Evolutionary conservation across 306 rosid species (phyloP).

Genomic region (Cicer arietinum): DNA sequence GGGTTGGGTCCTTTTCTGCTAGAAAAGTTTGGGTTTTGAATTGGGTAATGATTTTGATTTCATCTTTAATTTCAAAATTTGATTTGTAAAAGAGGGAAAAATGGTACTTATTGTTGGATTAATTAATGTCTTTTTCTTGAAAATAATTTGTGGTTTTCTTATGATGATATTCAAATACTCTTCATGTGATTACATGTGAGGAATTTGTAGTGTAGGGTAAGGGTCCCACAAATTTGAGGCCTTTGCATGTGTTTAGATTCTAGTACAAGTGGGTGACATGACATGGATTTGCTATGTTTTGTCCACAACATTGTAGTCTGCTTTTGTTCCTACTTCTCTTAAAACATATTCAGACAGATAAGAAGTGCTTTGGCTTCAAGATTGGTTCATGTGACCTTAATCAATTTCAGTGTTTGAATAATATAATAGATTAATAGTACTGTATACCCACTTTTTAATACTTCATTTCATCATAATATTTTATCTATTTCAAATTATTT

Average conservation of each 20-base stretch:
- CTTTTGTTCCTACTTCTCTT: slow-evolving; percentile 49
- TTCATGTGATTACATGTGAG: slow-evolving; percentile 89
- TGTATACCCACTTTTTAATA: neutral
- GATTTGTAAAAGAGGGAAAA: slow-evolving; percentile 53
- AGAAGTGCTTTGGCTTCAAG: slow-evolving; percentile 43
- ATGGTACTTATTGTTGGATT: slow-evolving; percentile 35
- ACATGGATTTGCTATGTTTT: slow-evolving; percentile 77
- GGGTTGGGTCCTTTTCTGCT: slow-evolving; percentile 45
- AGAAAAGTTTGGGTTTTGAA: slow-evolving; percentile 43
- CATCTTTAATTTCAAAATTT: slow-evolving; percentile 52
- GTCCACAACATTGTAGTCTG: slow-evolving; percentile 55
- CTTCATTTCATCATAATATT: too few relatives aligned
- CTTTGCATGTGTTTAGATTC: slow-evolving; percentile 79
- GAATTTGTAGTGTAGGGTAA: slow-evolving; percentile 46
- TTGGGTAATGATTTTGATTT: slow-evolving; percentile 49
- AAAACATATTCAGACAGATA: slow-evolving; percentile 12
- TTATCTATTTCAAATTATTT: too few relatives aligned
- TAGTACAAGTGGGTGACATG: slow-evolving; percentile 58
- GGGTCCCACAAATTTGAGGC: slow-evolving; percentile 52
- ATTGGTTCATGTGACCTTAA: slow-evolving; percentile 50
- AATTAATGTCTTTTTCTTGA: slow-evolving; percentile 36
- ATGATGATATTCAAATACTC: slow-evolving; percentile 51
- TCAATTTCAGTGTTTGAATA: slow-evolving; percentile 39
- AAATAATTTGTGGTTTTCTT: slow-evolving; percentile 33
- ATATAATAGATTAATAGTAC: neutral